Base-by-base conservation (phyloP, 495 filamentous ascomycete genomes). In the Pyrenula aspistea region DNA sequence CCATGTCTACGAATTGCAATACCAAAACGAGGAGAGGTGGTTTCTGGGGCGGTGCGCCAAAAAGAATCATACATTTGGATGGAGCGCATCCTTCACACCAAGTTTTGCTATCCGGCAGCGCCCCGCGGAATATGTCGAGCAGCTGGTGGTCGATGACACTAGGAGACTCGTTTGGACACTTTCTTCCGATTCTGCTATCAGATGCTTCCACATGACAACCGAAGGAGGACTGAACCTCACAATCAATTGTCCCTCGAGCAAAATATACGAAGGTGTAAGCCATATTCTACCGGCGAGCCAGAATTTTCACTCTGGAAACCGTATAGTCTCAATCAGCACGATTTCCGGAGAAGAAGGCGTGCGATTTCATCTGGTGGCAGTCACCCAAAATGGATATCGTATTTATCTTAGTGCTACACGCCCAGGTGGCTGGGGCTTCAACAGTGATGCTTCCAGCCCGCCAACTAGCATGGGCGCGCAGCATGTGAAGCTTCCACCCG, bases 401-500 rank as follows among this genome's bases (percentile, higher is more conserved):
- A 80, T 99, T 21, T 96, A 90, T 64, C 75, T 97, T 55, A 96
- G 90, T 63, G 90, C 92, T 3, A 95, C 92, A 1, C 84, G 85
- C 48, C 80, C 88, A 4, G 85, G 84, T 52, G 84, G 81, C 36
- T 86, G 83, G 67, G 73, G 76, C 3, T 72, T 79, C 12, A 73
- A 80, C 23, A 76, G 83, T 19, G 70, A 65, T 22, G 70, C 73
- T 22, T 77, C 69, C 49, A 77, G 73, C 56, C 82, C 90, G 0
- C 92, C 94, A 2, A 92, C 86, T 53, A 96, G 89, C 71, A 96
- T 99, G 91, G 91, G 96, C 66, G 83, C 96, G 21, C 88, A 94
- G 60, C 91, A 92, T 62, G 84, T 97, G 66, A 94, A 91, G 62
- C 95, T 96, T 56, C 94, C 93, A 10, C 92, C 93, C 0, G 63